Evolutionary conservation across 169 alveolate genomes (phyloP), one percentile per base, ranked within the genome.

Genomic region (Perkinsus olseni): DNA sequence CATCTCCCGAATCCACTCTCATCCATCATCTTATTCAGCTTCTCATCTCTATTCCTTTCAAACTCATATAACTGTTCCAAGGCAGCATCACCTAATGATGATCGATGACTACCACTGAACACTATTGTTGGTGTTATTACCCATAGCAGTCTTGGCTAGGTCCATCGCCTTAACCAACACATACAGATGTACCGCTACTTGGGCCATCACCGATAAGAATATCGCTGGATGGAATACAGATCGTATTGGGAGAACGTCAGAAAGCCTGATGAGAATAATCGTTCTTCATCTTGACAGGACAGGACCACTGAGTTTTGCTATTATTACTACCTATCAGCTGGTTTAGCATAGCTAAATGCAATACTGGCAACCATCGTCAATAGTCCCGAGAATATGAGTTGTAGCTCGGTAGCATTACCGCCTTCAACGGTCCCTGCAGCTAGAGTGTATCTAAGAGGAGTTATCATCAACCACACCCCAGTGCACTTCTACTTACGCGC

Each of bases 201-300:
- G 93, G 93, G 74, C 93, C 74, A 40, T 38, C 92, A 40, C 8
- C 38, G 92, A 74, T 45, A 92, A 40, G 39, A 93, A 92, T 45
- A 92, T 51, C 62, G 95, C 95, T 6, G 95, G 95, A 24, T 94
- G 95, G 92, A 94, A 94, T 74, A 94, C 95, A 17, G 95, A 92
- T 39, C 93, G 91, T 48, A 94, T 34, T 17, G 95, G 95, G 8
- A 93, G 39, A 0, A 94, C 95, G 37, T 62, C 82, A 8, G 82
- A 62, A 6, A 62, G 17, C 17, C 82, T 62, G 34, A 62, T 62
- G 10, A 24, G 1, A 28, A 62, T 21, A 6, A 62, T 62, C 1
- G 11, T n/a, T 45, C 6, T 45, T 62, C 8, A 62, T 28, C 10
- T 13, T 21, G 28, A 62, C 17, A 62, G 34, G 1, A 62, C n/a